Evolutionary conservation across 495 filamentous ascomycete genomes (phyloP), one percentile per base, ranked within the genome.

Genomic region (Penicillium argentinense): DNA sequence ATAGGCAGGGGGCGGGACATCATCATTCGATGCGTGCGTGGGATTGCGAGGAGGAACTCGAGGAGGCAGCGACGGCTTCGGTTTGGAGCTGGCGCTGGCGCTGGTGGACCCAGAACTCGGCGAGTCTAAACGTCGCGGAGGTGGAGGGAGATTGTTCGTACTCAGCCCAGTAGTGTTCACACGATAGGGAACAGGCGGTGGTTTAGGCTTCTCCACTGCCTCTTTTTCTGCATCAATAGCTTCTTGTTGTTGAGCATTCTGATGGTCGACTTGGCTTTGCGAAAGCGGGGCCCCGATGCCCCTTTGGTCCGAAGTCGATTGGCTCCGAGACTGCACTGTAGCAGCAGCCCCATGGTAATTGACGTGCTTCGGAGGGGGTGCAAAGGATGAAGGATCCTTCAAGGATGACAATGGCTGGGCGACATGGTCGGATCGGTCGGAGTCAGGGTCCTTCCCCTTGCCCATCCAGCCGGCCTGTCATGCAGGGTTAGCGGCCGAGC

Each of bases 351-450:
- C 74, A 58, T 83, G 71, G 49, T 75, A 81, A 30, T 75, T 77
- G 56, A 76, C 63, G 50, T 80, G 77, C 51, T 85, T 95, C 3
- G 92, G 92, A 16, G 92, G 92, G 25, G 92, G 89, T 3, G 80
- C 89, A 63, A 98, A 97, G 9, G 84, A 77, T 0, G 81, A 62
- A 2, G 93, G 92, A 63, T 98, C 93, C 57, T 85, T 84, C 14
- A 98, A 74, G 2, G 85, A 75, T 3, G 83, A 78, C n/a, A 95
- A 63, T 2, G 93, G 92, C 4, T 74, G 71, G 13, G 89, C 81
- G 51, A 79, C 69, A 57, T 86, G 76, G 3, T 76, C 63, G 47
- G 54, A 56, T 13, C 57, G 54, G 28, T 73, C 63, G 9, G 47
- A 45, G 4, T 26, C 25, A 41, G 66, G 38, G 30, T 74, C 63